Evolutionary conservation across 2,329 filamentous ascomycete genomes (phyloP).

Genomic region (Chrysosporium queenslandicum): DNA sequence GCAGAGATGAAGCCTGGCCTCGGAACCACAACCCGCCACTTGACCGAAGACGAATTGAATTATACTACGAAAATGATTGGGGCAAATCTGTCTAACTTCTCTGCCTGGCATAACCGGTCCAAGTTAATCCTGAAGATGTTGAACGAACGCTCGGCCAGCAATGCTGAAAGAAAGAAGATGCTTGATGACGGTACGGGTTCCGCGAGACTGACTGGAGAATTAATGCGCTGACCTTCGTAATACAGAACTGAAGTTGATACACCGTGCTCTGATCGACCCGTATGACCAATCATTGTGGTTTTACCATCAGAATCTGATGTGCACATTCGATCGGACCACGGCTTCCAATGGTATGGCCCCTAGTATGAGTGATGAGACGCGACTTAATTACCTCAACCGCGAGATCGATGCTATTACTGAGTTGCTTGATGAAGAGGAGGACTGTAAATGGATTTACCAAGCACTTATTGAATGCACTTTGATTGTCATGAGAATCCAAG

Average conservation of each 20-base stretch:
- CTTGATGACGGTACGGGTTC: slow-evolving; percentile 54
- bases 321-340: slow-evolving; percentile 48
- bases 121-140: slow-evolving; percentile 71
- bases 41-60: slow-evolving; percentile 71
- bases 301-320: slow-evolving; percentile 82
- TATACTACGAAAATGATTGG: slow-evolving; percentile 87
- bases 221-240: neutral
- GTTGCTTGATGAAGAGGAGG: slow-evolving; percentile 54
- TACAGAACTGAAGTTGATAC: slow-evolving; percentile 63
- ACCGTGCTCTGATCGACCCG: slow-evolving; percentile 73
- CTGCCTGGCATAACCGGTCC: slow-evolving; percentile 87
- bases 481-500: slow-evolving; percentile 43
- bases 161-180: slow-evolving; percentile 54
- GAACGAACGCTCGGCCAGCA: slow-evolving; percentile 56
- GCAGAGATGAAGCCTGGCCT: neutral
- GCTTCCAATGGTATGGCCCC: slow-evolving; percentile 51
- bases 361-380: slow-evolving; percentile 51
- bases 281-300: slow-evolving; percentile 97
- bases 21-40: slow-evolving; percentile 44
- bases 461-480: slow-evolving; percentile 66
- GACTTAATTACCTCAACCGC: slow-evolving; percentile 53
- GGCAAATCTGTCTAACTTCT: slow-evolving; percentile 85
- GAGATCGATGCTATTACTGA: slow-evolving; percentile 68
- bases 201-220: neutral
- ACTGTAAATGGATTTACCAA: slow-evolving; percentile 85